These are phyloP conservation scores for Wickerhamomyces mucosus DNA, from an alignment of 805 yeast species.

Conservation along the genomic window DNA sequence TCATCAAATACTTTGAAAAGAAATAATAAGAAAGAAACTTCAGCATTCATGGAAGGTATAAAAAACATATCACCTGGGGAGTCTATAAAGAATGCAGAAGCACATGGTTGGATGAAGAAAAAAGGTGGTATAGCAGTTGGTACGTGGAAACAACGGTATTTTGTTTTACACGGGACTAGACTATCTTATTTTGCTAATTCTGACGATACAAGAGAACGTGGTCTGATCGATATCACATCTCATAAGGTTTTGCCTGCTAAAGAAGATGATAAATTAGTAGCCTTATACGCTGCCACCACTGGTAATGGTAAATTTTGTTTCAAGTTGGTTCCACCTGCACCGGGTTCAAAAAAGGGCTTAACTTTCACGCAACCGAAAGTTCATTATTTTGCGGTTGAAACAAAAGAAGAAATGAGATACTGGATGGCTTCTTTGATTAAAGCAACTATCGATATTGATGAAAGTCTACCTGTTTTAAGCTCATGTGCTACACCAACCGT, in stretches of 20 bases:
- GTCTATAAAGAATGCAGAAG: constrained; percentile 65
- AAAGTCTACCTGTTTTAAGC: constrained; percentile 81
- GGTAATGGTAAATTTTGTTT: constrained; percentile 93
- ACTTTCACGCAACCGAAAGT: constrained; percentile 95
- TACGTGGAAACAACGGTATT: constrained; percentile 83
- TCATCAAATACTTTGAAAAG: constrained; percentile 31
- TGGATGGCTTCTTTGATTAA: constrained; percentile 96
- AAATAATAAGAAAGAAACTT: constrained; percentile 53
- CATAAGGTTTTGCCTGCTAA: constrained; percentile 80
- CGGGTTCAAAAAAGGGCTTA: constrained; percentile 90
- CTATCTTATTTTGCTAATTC: constrained; percentile 76
- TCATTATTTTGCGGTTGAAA: constrained; percentile 93
- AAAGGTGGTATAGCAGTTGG: constrained; percentile 77
- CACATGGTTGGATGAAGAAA: constrained; percentile 94
- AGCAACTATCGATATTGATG: constrained; percentile 94
- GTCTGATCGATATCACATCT: constrained; percentile 90
- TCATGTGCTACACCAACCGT: constrained; percentile 96
- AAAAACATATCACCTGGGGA: constrained; percentile 65
- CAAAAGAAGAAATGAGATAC: constrained; percentile 80
- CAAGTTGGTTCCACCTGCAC: constrained; percentile 93
- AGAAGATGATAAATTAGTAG: constrained; percentile 78
- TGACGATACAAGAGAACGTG: constrained; percentile 78
- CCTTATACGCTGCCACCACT: constrained; percentile 84
- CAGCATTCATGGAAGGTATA: constrained; percentile 86
- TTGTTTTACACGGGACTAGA: constrained; percentile 86